Percentiles rank a stretch among this genome's conserved stretches.
phyloP scores from a whole-genome alignment of 306 rosid genomes.

The Vachellia pachyceras region DNA sequence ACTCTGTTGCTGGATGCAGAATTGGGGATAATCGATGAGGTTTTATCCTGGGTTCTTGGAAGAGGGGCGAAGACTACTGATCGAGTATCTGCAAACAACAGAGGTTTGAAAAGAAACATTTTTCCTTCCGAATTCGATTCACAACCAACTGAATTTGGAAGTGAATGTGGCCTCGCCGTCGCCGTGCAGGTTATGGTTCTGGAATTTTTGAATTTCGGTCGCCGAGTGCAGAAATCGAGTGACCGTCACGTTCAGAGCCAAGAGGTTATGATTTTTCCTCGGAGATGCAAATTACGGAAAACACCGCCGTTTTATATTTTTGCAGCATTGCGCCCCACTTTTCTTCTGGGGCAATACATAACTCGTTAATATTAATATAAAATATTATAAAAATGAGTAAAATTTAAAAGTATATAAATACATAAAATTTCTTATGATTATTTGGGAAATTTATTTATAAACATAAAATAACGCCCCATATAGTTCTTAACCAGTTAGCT shows the following conservation, averaged over 20 bases:
- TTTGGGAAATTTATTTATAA: too few species aligned
- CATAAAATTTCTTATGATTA: too few species aligned
- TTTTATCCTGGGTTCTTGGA: slow-evolving; percentile 35
- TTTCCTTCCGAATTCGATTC: not conserved
- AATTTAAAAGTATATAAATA: too few species aligned
- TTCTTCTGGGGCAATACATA: too few species aligned
- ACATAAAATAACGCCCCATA: too few species aligned
- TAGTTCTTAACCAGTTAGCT: too few species aligned
- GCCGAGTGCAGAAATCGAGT: not conserved
- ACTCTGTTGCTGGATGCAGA: slow-evolving; percentile 56
- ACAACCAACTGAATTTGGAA: slow-evolving; percentile 19
- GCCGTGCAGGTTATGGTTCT: not conserved
- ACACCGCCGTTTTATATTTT: too few species aligned
- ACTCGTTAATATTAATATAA: too few species aligned
- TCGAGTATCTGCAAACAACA: slow-evolving; percentile 32
- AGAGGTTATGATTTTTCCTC: not conserved
- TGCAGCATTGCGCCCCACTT: too few species aligned
- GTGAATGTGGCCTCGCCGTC: not conserved
- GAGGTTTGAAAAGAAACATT: slow-evolving; percentile 45
- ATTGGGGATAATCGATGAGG: slow-evolving; percentile 36
- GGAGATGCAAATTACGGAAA: not conserved
- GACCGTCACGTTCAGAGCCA: not conserved
- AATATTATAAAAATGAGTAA: too few species aligned
- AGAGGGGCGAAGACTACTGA: slow-evolving; percentile 27
- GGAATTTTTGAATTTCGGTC: not conserved